Conservation (phyloP, 257 asterid genomes). For the Ophiorrhiza pumila region DNA sequence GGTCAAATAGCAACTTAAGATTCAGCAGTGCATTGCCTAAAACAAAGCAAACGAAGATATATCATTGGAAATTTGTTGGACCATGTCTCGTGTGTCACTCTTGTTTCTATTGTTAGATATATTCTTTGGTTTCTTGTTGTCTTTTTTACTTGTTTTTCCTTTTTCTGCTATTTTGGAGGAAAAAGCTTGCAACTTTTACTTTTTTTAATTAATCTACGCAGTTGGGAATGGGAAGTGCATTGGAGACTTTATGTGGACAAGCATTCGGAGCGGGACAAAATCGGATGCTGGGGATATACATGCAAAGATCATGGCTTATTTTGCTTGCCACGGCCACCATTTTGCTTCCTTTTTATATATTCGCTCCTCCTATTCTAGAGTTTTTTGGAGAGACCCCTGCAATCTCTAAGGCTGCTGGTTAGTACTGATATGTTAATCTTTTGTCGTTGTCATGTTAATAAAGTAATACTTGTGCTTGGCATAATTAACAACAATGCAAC, state of each 20-base stretch:
- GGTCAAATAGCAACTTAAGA: no score
- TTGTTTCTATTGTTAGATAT: no score
- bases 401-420: slow-evolving; percentile 74
- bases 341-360: slow-evolving; percentile 61
- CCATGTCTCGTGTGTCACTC: no score
- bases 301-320: slow-evolving; percentile 90
- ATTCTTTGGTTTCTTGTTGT: neutral
- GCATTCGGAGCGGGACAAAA: slow-evolving; percentile 80
- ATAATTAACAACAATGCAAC: neutral
- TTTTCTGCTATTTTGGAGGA: no score
- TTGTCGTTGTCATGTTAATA: neutral
- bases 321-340: slow-evolving; percentile 40
- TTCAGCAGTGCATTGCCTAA: no score
- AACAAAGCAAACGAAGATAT: no score
- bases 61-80: no score
- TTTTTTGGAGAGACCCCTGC: slow-evolving; percentile 55
- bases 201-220: slow-evolving; percentile 20
- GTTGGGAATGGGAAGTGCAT: slow-evolving; percentile 90
- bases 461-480: neutral
- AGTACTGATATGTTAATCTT: neutral
- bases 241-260: slow-evolving; percentile 83
- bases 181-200: no score
- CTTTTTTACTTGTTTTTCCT: no score
- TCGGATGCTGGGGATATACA: slow-evolving; percentile 69
- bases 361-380: slow-evolving; percentile 61